Evolutionary conservation across 2,329 filamentous ascomycete genomes (phyloP), one percentile per base, ranked within the genome.

Genomic region (Aspergillus arachidicola): DNA sequence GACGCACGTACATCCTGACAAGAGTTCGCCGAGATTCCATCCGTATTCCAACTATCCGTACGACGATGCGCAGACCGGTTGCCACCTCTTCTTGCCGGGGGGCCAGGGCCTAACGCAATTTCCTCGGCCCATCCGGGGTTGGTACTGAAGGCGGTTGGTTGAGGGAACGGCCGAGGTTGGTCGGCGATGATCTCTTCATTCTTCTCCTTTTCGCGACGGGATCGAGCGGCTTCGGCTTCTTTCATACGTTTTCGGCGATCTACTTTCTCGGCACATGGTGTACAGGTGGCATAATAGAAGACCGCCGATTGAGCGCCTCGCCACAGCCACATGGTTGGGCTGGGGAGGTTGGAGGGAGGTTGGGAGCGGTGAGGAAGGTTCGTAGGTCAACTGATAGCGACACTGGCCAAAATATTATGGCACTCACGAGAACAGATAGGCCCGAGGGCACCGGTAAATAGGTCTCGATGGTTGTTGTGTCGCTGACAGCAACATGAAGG

Each of bases 111-210:
- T 79, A 94, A 85, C 66, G 83, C 84, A 68, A 97, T 96, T 78
- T 97, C 94, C 73, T 95, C 91, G 36, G 86, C 83, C 94, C 94
- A 97, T 79, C 92, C 92, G 14, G 90, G 89, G 72, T 97, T 97
- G 32, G 93, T 96, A 72, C 89, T 90, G 71, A 93, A 95, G 1
- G 93, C 91, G 6, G 76, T 77, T 1, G 91, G 93, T 72, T 97
- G 93, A 57, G 88, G 85, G 76, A 96, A 95, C 12, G 88, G 78
- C 46, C 86, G 87, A 0, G 92, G 91, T 74, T 93, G 87, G 67
- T 93, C 87, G 62, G 76, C 77, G n/a, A 81, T 66, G 36, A 80
- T 66, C 60, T 85, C 85, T 69, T 91, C 86, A 62, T 89, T 78
- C 63, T 83, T 86, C 53, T 85, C 84, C 75, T 91, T 89, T 68